phyloP scores from a whole-genome alignment of 2,329 filamentous ascomycete genomes.

The Arthrobotrys megalospora region DNA sequence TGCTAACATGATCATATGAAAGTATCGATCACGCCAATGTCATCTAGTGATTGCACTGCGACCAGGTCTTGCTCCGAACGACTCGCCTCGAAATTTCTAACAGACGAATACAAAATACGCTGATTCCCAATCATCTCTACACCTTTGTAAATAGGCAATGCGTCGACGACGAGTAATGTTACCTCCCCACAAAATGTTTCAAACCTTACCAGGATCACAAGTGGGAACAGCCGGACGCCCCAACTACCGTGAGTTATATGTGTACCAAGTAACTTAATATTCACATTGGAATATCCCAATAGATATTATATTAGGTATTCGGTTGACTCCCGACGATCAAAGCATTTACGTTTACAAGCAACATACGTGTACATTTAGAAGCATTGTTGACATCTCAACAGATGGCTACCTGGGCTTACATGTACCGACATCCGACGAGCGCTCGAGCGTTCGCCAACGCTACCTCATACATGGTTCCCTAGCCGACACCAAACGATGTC shows the following conservation, averaged over 20 bases:
- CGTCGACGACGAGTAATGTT: background rate
- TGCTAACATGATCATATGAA: no score
- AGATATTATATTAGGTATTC: background rate
- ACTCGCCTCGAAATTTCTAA: no score
- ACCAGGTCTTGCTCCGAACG: background rate
- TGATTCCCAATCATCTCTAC: background rate
- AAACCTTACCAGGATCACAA: conserved; percentile 1
- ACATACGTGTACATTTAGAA: conserved; percentile 9
- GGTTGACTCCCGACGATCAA: background rate
- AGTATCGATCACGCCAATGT: background rate
- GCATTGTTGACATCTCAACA: conserved; percentile 25
- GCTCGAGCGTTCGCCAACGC: conserved; percentile 22
- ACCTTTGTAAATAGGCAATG: background rate
- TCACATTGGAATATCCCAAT: background rate
- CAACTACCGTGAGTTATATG: conserved; percentile 29
- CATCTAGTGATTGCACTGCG: background rate
- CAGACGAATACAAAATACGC: background rate
- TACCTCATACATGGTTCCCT: conserved; percentile 12
- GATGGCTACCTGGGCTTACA: background rate
- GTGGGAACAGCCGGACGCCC: background rate
- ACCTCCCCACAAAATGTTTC: conserved; percentile 8
- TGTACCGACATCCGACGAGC: conserved; percentile 12
- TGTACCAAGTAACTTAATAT: background rate
- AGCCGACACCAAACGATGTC: conserved; percentile 17
- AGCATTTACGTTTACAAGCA: background rate